A percentile compares a stretch with the other conserved stretches of the same genome.
Evolutionary conservation across 805 yeast genomes (phyloP).

Genomic region (Kodamaea leandrae): DNA sequence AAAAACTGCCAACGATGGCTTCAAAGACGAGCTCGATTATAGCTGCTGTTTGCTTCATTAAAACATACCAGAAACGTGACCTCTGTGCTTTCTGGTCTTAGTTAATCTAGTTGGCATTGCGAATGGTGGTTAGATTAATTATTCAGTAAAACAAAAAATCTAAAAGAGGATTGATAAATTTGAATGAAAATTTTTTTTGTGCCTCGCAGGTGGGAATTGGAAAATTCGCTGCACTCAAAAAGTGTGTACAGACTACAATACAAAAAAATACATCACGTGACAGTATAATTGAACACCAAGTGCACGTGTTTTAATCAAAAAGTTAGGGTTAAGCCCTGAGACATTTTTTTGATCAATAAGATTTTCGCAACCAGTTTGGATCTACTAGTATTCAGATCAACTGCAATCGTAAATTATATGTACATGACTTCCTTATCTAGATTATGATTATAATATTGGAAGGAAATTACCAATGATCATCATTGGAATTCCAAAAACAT

Average conservation of each 20-base stretch:
- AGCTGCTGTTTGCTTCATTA: neutral
- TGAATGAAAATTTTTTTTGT: slow-evolving; percentile 10
- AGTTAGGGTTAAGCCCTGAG: slow-evolving; percentile 1
- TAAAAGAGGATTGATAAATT: slow-evolving; percentile 7
- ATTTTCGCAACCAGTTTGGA: neutral
- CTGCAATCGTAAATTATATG: no score
- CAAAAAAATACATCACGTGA: neutral
- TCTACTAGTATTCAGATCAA: no score
- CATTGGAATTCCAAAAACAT: slow-evolving; percentile 95
- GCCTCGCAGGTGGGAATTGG: neutral
- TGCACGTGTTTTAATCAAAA: neutral
- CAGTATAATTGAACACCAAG: no score
- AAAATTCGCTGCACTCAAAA: slow-evolving; percentile 1
- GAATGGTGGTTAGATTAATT: slow-evolving; percentile 12
- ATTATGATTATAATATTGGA: slow-evolving; percentile 53
- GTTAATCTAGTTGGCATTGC: slow-evolving; percentile 98
- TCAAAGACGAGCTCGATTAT: no score
- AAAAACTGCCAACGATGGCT: no score
- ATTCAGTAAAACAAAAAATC: slow-evolving; percentile 6
- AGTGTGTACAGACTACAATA: neutral
- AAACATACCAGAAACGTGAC: slow-evolving; percentile 97
- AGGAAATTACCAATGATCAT: slow-evolving; percentile 93
- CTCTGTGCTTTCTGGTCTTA: slow-evolving; percentile 99
- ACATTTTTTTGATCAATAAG: neutral
- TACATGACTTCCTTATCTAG: neutral